Conservation (phyloP, 2,329 filamentous ascomycete genomes). For the Cladosporium sp. region DNA sequence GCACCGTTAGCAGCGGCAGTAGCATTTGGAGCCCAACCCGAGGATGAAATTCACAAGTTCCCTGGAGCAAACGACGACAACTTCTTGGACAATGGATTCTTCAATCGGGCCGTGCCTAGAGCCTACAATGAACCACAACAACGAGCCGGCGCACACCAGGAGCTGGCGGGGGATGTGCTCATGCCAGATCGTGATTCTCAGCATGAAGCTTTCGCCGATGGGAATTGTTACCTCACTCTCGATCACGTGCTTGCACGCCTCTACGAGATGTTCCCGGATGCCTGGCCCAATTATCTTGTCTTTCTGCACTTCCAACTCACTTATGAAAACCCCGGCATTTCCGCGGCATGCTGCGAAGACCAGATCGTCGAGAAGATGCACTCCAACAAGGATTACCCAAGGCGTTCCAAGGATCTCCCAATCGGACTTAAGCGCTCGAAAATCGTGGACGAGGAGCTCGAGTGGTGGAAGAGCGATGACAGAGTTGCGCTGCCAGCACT, state of each 20-base stretch:
- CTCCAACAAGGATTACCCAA: slow-evolving; percentile 23
- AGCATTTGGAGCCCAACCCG: too few species aligned
- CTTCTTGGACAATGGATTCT: slow-evolving; percentile 6
- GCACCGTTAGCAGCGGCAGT: too few species aligned
- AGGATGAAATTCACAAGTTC: background rate
- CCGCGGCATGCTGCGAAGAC: slow-evolving; percentile 18
- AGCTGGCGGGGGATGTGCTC: background rate
- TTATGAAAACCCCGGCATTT: slow-evolving; percentile 5
- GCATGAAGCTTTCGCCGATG: background rate
- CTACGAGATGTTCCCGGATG: slow-evolving; percentile 30
- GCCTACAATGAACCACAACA: background rate
- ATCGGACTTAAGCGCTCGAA: slow-evolving; percentile 26
- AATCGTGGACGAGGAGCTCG: slow-evolving; percentile 19
- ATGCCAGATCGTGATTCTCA: too few species aligned
- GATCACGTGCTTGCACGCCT: slow-evolving; percentile 24
- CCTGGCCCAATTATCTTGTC: slow-evolving; percentile 26
- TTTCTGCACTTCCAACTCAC: slow-evolving; percentile 20
- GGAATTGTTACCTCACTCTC: slow-evolving; percentile 11
- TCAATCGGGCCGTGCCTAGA: background rate
- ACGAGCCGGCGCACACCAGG: background rate
- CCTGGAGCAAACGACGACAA: background rate
- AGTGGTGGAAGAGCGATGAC: slow-evolving; percentile 20
- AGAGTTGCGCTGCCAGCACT: slow-evolving; percentile 13
- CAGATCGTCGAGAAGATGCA: slow-evolving; percentile 27
- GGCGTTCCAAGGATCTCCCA: slow-evolving; percentile 22